These are phyloP conservation scores for Rutstroemia sp. DNA, from an alignment of 2,329 filamentous ascomycete species.

Conservation along the genomic window DNA sequence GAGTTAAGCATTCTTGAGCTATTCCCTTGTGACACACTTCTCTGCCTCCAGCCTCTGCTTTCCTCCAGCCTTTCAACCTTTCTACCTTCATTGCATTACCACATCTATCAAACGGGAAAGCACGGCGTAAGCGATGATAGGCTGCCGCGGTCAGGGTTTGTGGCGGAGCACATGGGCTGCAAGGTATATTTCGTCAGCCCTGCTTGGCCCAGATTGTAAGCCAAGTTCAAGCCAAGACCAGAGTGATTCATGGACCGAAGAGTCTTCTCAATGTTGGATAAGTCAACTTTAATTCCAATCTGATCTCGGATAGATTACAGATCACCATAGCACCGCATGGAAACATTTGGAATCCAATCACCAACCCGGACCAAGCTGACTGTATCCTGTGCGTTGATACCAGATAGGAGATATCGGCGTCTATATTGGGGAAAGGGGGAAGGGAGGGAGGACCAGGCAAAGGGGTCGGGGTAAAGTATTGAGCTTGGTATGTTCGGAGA, in stretches of 20 bases:
- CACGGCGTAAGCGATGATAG: not conserved
- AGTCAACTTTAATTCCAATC: too few relatives aligned
- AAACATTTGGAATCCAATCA: not conserved
- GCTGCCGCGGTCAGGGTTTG: not conserved
- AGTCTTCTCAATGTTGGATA: too few relatives aligned
- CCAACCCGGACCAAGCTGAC: not conserved
- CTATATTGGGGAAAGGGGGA: not conserved
- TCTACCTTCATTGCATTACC: not conserved
- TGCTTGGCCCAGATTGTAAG: not conserved
- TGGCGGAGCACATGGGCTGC: constrained; percentile 1
- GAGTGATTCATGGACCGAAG: not conserved
- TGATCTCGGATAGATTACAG: too few relatives aligned
- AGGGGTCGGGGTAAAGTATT: too few relatives aligned
- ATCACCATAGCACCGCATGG: not conserved
- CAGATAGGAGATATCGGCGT: not conserved
- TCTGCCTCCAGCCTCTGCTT: too few relatives aligned
- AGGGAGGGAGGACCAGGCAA: too few relatives aligned
- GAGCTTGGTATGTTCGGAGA: too few relatives aligned
- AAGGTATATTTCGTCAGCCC: constrained; percentile 4
- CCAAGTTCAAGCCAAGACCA: not conserved
- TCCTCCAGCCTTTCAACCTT: not conserved
- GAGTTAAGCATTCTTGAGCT: too few relatives aligned
- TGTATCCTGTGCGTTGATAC: not conserved
- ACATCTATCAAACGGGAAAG: too few relatives aligned
- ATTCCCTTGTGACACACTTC: too few relatives aligned